Evolutionary conservation across 768 basidiomycete genomes (phyloP), one percentile per base, ranked within the genome.

Genomic region (Gloeopeniophorella convolvens): DNA sequence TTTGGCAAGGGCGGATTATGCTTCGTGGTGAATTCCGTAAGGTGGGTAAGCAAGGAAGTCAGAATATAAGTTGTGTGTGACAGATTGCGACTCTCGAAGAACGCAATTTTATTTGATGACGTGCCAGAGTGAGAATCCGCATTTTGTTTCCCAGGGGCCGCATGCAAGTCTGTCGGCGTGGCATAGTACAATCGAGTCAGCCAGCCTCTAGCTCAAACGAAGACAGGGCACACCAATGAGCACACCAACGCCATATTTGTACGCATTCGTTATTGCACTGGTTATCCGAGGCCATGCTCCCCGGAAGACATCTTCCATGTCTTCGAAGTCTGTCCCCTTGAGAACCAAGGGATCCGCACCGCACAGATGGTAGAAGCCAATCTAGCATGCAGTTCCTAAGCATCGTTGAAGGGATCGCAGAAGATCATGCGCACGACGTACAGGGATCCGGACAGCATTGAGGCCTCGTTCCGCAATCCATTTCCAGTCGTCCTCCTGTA

Each of bases 81-180:
- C 45, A 76, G 72, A 59, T 79, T 72, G 15, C 59, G 57, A 26
- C 71, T 64, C 16, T 63, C 65, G 60, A 83, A 79, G 58, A 83
- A 82, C 13, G 67, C 66, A 11, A 79, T 66, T 27, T 63, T 47
- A 16, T 68, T 50, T 13, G 73, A 70, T 15, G 78, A 82, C 2
- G 79, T 78, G 5, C 85, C 85, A 5, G 78, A 72, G 58, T 88
- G 85, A 1, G 81, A 62, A 62, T 84, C 83, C 23, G 68, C 63
- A 58, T 87, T 89, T 59, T 88, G 86, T 60, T 83, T 85, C 8
- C 85, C 85, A 1, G 84, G 82, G 1, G 82, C 85, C 16, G 83
- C 78, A 54, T 87, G 85, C 3, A 88, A 71, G 64, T 87, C 85
- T 85, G 60, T 40, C n/a, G n/a, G n/a, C n/a, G n/a, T n/a, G n/a